Evolutionary conservation across 805 yeast genomes (phyloP).

Genomic region (Alloascoidea africana): DNA sequence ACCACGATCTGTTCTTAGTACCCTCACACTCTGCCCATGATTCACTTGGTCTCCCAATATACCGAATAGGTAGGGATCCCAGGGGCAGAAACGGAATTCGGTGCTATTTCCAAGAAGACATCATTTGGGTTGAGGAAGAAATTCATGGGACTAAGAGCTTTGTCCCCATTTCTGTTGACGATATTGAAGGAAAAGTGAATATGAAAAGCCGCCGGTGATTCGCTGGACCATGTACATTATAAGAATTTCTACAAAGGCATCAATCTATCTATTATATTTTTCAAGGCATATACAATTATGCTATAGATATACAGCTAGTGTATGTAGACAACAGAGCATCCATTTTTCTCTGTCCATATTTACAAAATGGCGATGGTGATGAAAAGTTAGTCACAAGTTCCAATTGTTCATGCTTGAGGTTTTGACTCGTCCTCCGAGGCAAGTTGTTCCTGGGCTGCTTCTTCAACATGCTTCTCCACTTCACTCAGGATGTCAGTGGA

Average conservation of each 20-base stretch:
- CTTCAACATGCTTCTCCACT: conserved; percentile 6
- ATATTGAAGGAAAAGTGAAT: conserved; percentile 4
- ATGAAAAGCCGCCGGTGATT: background rate
- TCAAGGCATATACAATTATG: too few relatives aligned
- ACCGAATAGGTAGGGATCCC: conserved; percentile 21
- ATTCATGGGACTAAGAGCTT: conserved; percentile 24
- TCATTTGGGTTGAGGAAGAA: conserved; percentile 32
- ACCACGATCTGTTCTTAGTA: conserved; percentile 27
- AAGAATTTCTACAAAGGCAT: conserved; percentile 3
- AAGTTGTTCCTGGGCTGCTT: too few relatives aligned
- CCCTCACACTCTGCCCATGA: conserved; percentile 20
- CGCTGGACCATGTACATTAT: conserved; percentile 1
- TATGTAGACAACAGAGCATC: too few relatives aligned
- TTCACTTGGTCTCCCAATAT: conserved; percentile 27
- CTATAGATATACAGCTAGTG: too few relatives aligned
- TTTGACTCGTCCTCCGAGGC: conserved; percentile 2
- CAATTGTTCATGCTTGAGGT: too few relatives aligned
- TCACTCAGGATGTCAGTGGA: conserved; percentile 7
- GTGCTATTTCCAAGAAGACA: conserved; percentile 48
- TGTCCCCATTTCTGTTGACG: conserved; percentile 17
- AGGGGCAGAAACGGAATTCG: conserved; percentile 19
- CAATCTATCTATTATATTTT: too few relatives aligned
- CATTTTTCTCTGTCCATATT: too few relatives aligned
- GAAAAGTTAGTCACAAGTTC: too few relatives aligned
- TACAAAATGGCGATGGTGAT: too few relatives aligned